Base-by-base conservation (phyloP, 176 grass and related monocot genomes). In the Thinopyrum elongatum region DNA sequence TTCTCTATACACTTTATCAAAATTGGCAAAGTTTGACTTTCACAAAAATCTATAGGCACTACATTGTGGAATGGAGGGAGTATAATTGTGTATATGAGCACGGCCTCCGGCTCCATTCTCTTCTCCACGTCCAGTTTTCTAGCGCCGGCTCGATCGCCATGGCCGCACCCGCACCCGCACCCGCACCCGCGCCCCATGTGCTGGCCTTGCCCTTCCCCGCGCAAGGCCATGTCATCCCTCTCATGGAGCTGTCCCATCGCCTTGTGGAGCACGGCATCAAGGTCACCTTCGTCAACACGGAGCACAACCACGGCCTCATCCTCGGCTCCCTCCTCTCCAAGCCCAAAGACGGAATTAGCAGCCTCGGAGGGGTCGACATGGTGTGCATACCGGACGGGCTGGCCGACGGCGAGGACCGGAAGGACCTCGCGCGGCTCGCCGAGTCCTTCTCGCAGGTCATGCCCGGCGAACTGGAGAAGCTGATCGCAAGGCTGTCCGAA, bases 381-480 rank as follows among this genome's bases (percentile, higher is more conserved):
- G 83, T 91, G 61, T 87, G 67, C 38, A 23, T 97, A 39, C 88
- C 92, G 0, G 95, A 97, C 21, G 92, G 95, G 26, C 64, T 97
- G 10, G 88, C 16, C n/a, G 69, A 70, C 22, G 77, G 81, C 17
- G 92, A 92, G 13, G 86, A 87, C 71, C 76, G 90, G 3, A 94
- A 89, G 31, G 68, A 92, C 11, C 77, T 94, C 3, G 80, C 80
- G 12, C 87, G 79, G 69, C 70, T 92, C 2, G 51, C 71, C 0
- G 66, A 90, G 3, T 82, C 92, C 13, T 87, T 94, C 78, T 26
- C 30, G 0, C 70, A 44, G 35, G 26, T 62, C 88, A 94, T 97
- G 90, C 86, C 87, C 13, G 27, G 49, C 61, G 79, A 78, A 21
- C 62, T 94, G 59, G 92, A 94, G 70, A 76, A 92, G 16, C 82